Base-by-base conservation (phyloP, 208 protist species). In the Porcisia deanei region DNA sequence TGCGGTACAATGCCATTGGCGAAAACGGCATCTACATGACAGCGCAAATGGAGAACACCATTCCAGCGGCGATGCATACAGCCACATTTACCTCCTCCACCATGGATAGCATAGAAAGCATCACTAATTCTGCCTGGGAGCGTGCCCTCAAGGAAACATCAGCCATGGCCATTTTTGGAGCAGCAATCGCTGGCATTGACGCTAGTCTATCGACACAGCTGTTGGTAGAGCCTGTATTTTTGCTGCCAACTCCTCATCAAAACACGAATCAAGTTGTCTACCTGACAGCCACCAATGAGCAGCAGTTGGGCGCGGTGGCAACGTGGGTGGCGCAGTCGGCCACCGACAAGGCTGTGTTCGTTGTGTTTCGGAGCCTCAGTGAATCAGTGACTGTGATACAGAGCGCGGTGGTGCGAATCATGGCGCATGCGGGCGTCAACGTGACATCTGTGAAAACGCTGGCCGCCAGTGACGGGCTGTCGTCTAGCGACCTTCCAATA, bases 251-350 rank as follows among this genome's bases (percentile, higher is more conserved):
- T n/a, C 64, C 75, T 22, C 76, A 72, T 45, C 76, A 81, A 45
- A 66, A 61, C 39, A 20, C 49, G 63, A 81, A 64, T 70, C 75
- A 76, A 71, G 71, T 81, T n/a, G 30, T 72, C 64, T 81, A 75
- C 76, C 55, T 81, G 63, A 81, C 76, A n/a, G 58, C 76, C 25
- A 76, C 76, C 22, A 57, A 68, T 57, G 76, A 81, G 64, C 76
- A 81, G 55, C 76, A 81, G 57, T 76, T 71, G 71, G 76, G 71
- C 25, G 76, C 71, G n/a, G 10, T 76, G 41, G 70, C 76, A n/a
- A 20, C 61, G 43, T 76, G 73, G 76, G 37, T 72, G 45, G 43
- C 34, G 43, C 20, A 53, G 61, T 55, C 49, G n/a, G 47, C 66
- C 12, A 16, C 30, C 16, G 39, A 34, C 5, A 1, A 1, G 20